Percentiles rank a stretch among this genome's conserved stretches.
phyloP scores from a whole-genome alignment of 202 grass and related monocot species.

The Dendrocalamus latiflorus region DNA sequence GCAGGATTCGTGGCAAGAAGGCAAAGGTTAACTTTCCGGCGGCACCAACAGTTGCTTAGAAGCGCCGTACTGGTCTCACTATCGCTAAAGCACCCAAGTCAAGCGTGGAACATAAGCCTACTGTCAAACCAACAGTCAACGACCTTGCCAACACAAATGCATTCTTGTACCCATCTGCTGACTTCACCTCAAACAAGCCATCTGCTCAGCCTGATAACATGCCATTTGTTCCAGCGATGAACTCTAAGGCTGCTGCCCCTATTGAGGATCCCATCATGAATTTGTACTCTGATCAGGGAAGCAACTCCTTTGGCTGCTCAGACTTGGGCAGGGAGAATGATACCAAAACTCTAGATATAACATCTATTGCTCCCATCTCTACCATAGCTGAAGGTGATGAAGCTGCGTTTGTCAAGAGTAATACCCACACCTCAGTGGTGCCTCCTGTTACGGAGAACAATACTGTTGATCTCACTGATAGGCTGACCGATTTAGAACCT shows the following conservation, averaged over 20 bases:
- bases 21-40: slow-evolving; percentile 94
- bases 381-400: slow-evolving; percentile 34
- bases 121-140: slow-evolving; percentile 16
- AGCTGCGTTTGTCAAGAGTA: slow-evolving; percentile 12
- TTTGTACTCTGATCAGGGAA: slow-evolving; percentile 76
- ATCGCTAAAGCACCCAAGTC: slow-evolving; percentile 34
- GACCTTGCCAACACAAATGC: no score
- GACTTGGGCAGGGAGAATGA: slow-evolving; percentile 60
- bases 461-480: slow-evolving; percentile 33
- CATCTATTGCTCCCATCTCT: slow-evolving; percentile 49
- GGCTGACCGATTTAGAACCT: slow-evolving; percentile 51
- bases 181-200: slow-evolving; percentile 37
- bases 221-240: slow-evolving; percentile 28
- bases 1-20: slow-evolving; percentile 88
- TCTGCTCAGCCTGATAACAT: slow-evolving; percentile 28
- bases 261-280: slow-evolving; percentile 32
- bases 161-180: no score
- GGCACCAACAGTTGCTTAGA: slow-evolving; percentile 34
- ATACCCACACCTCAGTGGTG: slow-evolving; percentile 4
- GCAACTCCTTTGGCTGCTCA: slow-evolving; percentile 65
- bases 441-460: slow-evolving; percentile 29
- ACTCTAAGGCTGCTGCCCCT: slow-evolving; percentile 14
- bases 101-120: slow-evolving; percentile 37
- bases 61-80: slow-evolving; percentile 7
- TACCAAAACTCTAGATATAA: slow-evolving; percentile 61